Evolutionary conservation across 1,139 yeast genomes (phyloP).

Genomic region (Kluyveromyces sp.): DNA sequence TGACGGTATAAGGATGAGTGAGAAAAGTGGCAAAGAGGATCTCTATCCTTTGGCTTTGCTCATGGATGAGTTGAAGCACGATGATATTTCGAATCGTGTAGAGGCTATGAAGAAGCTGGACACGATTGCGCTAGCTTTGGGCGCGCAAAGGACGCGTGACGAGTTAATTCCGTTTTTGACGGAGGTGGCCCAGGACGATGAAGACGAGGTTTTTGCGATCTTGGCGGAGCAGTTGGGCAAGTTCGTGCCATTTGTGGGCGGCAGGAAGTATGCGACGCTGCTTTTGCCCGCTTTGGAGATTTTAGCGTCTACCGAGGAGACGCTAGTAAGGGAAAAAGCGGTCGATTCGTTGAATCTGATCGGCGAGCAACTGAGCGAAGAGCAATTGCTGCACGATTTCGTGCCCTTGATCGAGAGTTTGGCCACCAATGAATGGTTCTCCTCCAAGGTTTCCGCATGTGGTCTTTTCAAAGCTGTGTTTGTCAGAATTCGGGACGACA

Average conservation of each 20-base stretch:
- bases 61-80: constrained; percentile 94
- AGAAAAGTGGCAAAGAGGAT: constrained; percentile 36
- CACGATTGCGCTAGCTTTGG: constrained; percentile 91
- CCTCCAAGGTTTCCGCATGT: constrained; percentile 85
- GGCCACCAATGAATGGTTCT: constrained; percentile 91
- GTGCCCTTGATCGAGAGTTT: constrained; percentile 72
- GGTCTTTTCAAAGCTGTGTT: constrained; percentile 77
- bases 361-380: constrained; percentile 55
- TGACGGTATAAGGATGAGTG: not conserved
- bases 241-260: constrained; percentile 85
- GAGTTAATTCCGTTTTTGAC: constrained; percentile 87
- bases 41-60: constrained; percentile 90
- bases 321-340: constrained; percentile 94
- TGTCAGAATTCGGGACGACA: constrained; percentile 47
- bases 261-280: constrained; percentile 66
- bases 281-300: constrained; percentile 82
- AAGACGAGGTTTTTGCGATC: constrained; percentile 94
- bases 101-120: constrained; percentile 93
- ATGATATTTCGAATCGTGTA: constrained; percentile 87
- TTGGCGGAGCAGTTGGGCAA: constrained; percentile 85
- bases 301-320: constrained; percentile 92
- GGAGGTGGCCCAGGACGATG: constrained; percentile 95
- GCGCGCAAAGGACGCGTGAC: constrained; percentile 84
- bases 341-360: constrained; percentile 75
- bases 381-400: constrained; percentile 61